Conservation (phyloP, 2,329 filamentous ascomycete genomes). For the Botrytis aclada region DNA sequence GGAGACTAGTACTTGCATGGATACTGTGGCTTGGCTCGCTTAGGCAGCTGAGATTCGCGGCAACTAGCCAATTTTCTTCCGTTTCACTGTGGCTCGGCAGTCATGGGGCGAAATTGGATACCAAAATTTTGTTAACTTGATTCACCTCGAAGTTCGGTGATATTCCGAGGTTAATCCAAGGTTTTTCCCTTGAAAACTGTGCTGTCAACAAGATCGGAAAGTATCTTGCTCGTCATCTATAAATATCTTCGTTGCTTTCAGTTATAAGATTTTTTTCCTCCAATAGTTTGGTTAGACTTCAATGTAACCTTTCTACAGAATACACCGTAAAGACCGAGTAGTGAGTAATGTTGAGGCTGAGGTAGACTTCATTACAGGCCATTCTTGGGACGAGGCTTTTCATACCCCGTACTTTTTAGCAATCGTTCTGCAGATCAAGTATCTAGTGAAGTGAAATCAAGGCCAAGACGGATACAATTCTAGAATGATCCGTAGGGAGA, state of each 20-base stretch:
- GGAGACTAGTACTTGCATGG: neutral
- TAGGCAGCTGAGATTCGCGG: neutral
- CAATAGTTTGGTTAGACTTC: neutral
- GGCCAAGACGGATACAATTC: neutral
- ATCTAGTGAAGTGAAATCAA: neutral
- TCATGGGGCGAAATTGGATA: neutral
- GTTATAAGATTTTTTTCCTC: neutral
- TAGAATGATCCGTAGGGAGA: neutral
- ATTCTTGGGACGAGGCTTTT: neutral
- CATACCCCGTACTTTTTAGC: neutral
- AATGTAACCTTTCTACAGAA: neutral
- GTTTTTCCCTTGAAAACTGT: neutral
- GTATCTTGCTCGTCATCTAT: slow-evolving; percentile 6
- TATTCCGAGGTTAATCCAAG: slow-evolving; percentile 5
- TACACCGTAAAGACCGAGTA: neutral
- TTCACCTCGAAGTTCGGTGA: neutral
- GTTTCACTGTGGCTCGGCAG: neutral
- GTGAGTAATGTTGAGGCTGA: neutral
- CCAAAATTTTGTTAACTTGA: neutral
- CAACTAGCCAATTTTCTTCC: neutral
- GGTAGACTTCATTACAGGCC: neutral
- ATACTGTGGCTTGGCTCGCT: slow-evolving; percentile 4
- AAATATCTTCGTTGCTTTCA: neutral
- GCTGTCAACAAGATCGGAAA: neutral
- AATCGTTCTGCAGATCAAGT: neutral